These are phyloP conservation scores for Heterobasidion parviporum DNA, from an alignment of 1,284 basidiomycete genomes.

Conservation along the genomic window DNA sequence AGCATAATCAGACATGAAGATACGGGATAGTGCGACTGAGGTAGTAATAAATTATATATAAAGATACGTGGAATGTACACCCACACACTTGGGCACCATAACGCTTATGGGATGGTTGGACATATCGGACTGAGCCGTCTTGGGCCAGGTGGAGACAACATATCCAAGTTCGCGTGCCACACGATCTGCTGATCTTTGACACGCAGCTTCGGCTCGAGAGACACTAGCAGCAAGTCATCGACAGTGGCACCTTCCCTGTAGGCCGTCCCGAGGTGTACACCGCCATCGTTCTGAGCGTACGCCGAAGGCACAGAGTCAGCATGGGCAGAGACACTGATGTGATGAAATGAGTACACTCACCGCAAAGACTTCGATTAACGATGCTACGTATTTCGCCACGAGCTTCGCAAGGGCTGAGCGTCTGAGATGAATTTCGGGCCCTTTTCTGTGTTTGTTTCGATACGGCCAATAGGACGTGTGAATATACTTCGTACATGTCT, in stretches of 20 bases:
- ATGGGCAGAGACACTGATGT: not conserved
- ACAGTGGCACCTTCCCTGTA: not conserved
- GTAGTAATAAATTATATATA: no score
- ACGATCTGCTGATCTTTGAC: not conserved
- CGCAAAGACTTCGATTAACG: not conserved
- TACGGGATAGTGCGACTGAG: no score
- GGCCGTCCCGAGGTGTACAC: not conserved
- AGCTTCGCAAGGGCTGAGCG: not conserved
- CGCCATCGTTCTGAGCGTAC: not conserved
- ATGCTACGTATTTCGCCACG: not conserved
- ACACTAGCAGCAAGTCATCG: not conserved
- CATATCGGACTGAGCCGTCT: not conserved
- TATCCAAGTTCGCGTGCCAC: not conserved
- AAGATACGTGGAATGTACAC: no score
- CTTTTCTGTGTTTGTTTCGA: not conserved
- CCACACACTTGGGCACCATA: no score
- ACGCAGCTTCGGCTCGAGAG: not conserved
- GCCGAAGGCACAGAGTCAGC: not conserved
- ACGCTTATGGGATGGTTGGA: no score
- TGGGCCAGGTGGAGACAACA: slow-evolving; percentile 3
- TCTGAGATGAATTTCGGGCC: not conserved
- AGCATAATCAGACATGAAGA: no score
- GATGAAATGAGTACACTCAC: not conserved
- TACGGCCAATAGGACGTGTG: not conserved
- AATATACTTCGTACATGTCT: not conserved